Base-by-base conservation (phyloP, 2,329 filamentous ascomycete genomes). In the Cladosporium sp. region DNA sequence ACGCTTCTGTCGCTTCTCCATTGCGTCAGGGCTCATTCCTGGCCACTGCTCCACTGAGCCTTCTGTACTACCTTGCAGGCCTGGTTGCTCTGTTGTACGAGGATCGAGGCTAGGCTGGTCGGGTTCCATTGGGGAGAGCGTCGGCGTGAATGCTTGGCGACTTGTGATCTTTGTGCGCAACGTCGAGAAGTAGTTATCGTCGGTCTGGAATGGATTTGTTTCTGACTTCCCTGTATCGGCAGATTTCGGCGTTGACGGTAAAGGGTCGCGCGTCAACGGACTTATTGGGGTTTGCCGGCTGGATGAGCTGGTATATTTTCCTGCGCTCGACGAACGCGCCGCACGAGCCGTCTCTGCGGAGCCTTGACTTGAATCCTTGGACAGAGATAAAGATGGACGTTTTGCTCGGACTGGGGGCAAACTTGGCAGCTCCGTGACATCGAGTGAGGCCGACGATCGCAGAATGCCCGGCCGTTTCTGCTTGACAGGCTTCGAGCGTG, bases 1-100 rank as follows among this genome's bases (percentile, higher is more conserved):
- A 7, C 54, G 53, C 43, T 55, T 59, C n/a, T 58, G 54, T 37
- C 51, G 42, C 33, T 53, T 53, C 11, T 42, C 35, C 8, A 53
- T 11, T 8, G 49, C 35, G 2, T 46, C 49, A 14, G 8, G 28
- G 31, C 34, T 52, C 16, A 35, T 46, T 14, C 4, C 22, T 14
- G 42, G 40, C 48, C 48, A 38, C 2, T 19, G 32, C 9, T 50
- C 48, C 6, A 28, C 31, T 9, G 43, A 28, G 6, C 2, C 2
- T 50, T 43, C 40, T 8, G 4, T 1, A 28, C 22, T 28, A 14
- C 28, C 5, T n/a, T 13, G 40, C 9, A 18, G 8, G 9, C 11
- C 9, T 14, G 40, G 48, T 6, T 11, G 18, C 11, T 50, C 48
- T 10, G 28, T 4, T 8, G 40, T 7, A 18, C 40, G 41, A 22